Base-by-base conservation (phyloP, 257 asterid species). In the Lycium ferocissimum region DNA sequence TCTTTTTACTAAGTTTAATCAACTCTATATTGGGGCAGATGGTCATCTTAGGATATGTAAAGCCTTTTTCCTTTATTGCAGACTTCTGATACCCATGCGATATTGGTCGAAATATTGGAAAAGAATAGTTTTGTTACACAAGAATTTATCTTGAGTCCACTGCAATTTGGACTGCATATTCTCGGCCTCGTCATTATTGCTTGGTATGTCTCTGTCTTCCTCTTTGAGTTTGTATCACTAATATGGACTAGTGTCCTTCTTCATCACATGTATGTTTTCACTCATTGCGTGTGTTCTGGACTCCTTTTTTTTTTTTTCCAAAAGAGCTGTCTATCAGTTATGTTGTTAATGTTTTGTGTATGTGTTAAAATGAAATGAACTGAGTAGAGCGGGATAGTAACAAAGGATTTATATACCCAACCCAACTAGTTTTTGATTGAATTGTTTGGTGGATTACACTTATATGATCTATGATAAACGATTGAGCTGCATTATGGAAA, bases 161-260 rank as follows among this genome's bases (percentile, higher is more conserved):
- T 95, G 94, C 98, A 96, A 88, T 96, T 96, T 85, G 97, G 97
- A 56, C 89, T 96, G 80, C 99, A 9, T 95, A 95, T 89, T 96
- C 99, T 73, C 93, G 99, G 83, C 99, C 99, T 83, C 98, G 99
- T 57, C 94, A 96, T 88, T 96, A 95, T 86, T 96, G 98, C 85
- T 89, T 95, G 99, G 98, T 95, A 82, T 83, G 76, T 89, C 86
- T 85, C 90, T 86, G 91, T 61, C 86, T 69, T 53, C 63, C 20
- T 6, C 82, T 49, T 75, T 62, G 15, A 54, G 17, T 53, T 67
- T 14, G 35, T 70, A 78, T 78, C 82, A 51, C 58, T 78, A 26
- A 15, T 26, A 33, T 26, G 65, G 82, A 76, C 49, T 22, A 78
- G 9, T 78, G 20, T 78, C 22, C 22, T 26, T 78, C 5, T 33